Evolutionary conservation across 2,329 filamentous ascomycete species (phyloP), one percentile per base, ranked within the genome.

Genomic region (Fusarium verrucosum): DNA sequence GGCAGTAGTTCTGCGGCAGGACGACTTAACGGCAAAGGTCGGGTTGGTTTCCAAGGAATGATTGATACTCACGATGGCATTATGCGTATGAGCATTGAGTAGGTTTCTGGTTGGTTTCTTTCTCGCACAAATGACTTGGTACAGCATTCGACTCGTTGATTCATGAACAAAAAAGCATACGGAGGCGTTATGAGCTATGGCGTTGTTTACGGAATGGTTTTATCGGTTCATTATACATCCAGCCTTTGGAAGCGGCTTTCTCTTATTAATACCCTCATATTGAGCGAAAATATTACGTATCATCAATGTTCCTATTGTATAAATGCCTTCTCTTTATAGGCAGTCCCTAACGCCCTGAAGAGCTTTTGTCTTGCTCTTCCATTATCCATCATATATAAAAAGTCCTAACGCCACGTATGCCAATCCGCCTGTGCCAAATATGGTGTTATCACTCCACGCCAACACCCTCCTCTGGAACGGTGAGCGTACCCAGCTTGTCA

Each of bases 11-110:
- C 72, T 22, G 60, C 77, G 35, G 79, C 66, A 9, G 84, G 83
- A 54, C 82, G 85, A 11, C 76, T 81, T 69, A 80, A 82, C 67
- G 80, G 83, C 69, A 85, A 83, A 74, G 89, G 82, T 63, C 78
- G 92, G 30, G 83, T 96, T 14, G 92, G 92, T 10, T 84, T 96
- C 68, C 94, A 97, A 77, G 92, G 94, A 2, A 97, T 98, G 94
- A 90, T 87, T 17, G 94, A 97, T 77, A 94, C 94, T n/a, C 92
- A 92, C 74, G 94, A 97, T 75, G 92, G 93, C 3, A 83, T 97
- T 66, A 97, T 97, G 90, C 93, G 94, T 71, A 95, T 98, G 91
- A 97, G 92, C 76, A 97, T 97, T 72, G 94, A 97, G 76, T 97
- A 80, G 41, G n/a, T n/a, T n/a, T n/a, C 19, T 28, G 43, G 36